A percentile compares a stretch with the other conserved stretches of the same genome.
phyloP scores from a whole-genome alignment of 2,329 filamentous ascomycete species.

The Thielaviopsis populi region DNA sequence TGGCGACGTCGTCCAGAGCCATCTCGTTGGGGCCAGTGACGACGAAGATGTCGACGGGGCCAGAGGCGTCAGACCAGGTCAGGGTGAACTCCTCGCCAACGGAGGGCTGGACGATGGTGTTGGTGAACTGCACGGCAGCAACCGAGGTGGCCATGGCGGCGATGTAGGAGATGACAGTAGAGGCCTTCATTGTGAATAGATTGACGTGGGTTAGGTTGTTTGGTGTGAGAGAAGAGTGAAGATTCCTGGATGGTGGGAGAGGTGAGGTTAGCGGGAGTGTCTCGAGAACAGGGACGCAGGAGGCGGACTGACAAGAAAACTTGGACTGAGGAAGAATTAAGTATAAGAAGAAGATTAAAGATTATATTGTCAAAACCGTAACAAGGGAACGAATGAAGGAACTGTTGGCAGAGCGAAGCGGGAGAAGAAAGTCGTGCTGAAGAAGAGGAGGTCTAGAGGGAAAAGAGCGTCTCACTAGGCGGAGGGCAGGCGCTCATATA shows the following conservation, averaged over 20 bases:
- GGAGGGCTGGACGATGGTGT: constrained; percentile 37
- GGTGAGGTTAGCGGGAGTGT: not conserved
- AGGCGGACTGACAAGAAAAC: not conserved
- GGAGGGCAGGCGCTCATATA: not conserved
- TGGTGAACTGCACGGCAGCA: constrained; percentile 24
- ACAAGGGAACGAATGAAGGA: not conserved
- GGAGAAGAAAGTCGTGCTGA: not conserved
- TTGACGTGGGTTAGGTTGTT: constrained; percentile 4
- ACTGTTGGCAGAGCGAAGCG: not conserved
- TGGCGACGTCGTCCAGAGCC: constrained; percentile 29
- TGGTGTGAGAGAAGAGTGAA: not conserved
- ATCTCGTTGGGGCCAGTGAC: constrained; percentile 34
- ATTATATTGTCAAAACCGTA: constrained; percentile 1
- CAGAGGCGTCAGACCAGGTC: constrained; percentile 33
- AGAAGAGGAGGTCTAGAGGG: not conserved
- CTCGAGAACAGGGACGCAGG: not conserved
- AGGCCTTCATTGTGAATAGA: constrained; percentile 38
- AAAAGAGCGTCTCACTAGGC: not conserved
- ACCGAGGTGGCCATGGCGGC: constrained; percentile 37
- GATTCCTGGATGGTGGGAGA: not conserved
- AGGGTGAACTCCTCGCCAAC: constrained; percentile 37
- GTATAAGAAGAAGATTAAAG: not conserved
- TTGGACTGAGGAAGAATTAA: not conserved
- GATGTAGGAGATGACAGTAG: constrained; percentile 33
- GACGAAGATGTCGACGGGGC: constrained; percentile 37